phyloP scores from a whole-genome alignment of 2,329 filamentous ascomycete genomes.

The Pestalotiopsis fici region DNA sequence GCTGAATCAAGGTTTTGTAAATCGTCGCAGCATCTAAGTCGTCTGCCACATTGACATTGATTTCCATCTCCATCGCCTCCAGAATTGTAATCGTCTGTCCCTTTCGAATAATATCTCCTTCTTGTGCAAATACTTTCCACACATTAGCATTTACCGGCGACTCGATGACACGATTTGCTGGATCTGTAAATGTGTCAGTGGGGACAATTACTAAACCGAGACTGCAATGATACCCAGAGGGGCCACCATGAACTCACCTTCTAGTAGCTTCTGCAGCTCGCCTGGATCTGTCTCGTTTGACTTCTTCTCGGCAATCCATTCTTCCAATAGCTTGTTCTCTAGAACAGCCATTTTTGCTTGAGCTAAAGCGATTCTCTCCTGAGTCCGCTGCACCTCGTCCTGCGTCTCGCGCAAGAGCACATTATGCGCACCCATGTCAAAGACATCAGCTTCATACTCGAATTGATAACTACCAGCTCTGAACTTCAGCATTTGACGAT shows the following conservation, averaged over 20 bases:
- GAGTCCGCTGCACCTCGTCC: conserved; percentile 47
- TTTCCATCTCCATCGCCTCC: conserved; percentile 61
- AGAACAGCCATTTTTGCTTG: conserved; percentile 10
- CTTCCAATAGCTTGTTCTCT: conserved; percentile 4
- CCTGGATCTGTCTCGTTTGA: conserved; percentile 44
- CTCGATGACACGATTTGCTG: conserved; percentile 30
- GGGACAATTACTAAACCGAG: neutral
- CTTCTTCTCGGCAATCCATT: conserved; percentile 14
- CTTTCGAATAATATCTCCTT: conserved; percentile 40
- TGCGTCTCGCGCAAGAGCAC: conserved; percentile 42
- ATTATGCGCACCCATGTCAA: conserved; percentile 59
- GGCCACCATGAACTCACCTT: conserved; percentile 32
- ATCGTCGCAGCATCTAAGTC: conserved; percentile 15
- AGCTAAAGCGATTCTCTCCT: conserved; percentile 25
- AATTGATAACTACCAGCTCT: conserved; percentile 52
- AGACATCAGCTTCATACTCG: conserved; percentile 47
- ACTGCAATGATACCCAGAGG: neutral
- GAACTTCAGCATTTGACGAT: conserved; percentile 47
- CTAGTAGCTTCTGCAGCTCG: conserved; percentile 47
- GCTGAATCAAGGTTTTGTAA: conserved; percentile 15
- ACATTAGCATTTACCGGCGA: conserved; percentile 51
- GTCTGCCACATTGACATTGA: conserved; percentile 34
- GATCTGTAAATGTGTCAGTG: neutral
- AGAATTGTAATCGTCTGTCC: conserved; percentile 46
- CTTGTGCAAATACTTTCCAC: conserved; percentile 50